Base-by-base conservation (phyloP, 192 early-diverging fungal species). In the Rhizoclosmatium globosum region DNA sequence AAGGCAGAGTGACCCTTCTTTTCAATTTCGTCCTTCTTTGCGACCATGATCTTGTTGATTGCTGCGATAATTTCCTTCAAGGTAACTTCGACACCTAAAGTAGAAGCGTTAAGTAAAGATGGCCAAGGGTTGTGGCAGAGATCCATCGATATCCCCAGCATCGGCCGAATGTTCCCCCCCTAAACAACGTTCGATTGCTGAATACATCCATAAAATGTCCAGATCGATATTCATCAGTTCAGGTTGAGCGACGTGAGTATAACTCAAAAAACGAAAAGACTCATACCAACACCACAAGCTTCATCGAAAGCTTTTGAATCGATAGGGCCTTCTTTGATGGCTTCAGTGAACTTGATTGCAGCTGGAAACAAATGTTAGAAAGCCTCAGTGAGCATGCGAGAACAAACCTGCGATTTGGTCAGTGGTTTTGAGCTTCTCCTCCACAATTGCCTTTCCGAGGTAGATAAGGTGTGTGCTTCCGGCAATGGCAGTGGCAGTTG, bases 201-300 rank as follows among this genome's bases (percentile, higher is more conserved):
- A 31, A 31, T 31, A 31, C 31, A 31, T 31, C 31, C 31, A 31
- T 31, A 31, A 31, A 31, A 31, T 31, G 31, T 31, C 31, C 31
- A 31, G 31, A 31, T 31, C 31, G 31, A 31, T 31, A 31, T 31
- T 31, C 31, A 31, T 31, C 31, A 31, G 31, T 31, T 31, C 31
- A 31, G 31, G 31, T 31, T 31, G 31, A 31, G 31, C 31, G 31
- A 31, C 31, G 31, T 31, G 31, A 31, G 31, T 0, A 31, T 31
- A 31, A 31, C 31, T 31, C 31, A 31, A 31, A 61, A 74, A 21
- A 56, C 2, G 43, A 57, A 39, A 44, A 39, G 11, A 46, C 21
- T 85, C 86, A 66, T 88, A 95, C 94, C 95, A 74, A 99, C 97
- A 64, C 98, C 98, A 81, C 95, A 96, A 46, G 90, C 94, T 65